Conservation (phyloP, 495 filamentous ascomycete species). For the Rhizodiscina lignyota region DNA sequence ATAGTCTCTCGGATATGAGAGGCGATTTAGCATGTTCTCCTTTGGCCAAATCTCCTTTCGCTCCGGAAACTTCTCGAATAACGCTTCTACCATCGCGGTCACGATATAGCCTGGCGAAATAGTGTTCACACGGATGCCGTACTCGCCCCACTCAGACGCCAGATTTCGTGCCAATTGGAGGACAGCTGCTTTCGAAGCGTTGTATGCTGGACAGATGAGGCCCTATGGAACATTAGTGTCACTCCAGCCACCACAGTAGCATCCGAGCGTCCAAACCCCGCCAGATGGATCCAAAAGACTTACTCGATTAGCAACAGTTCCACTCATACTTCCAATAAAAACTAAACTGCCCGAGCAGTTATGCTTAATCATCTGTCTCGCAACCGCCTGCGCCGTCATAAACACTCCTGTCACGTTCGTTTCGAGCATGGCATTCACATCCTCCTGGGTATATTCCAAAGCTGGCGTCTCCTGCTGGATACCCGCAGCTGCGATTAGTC, state of each 20-base stretch:
- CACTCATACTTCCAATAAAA: conserved; percentile 61
- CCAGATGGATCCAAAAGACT: conserved; percentile 8
- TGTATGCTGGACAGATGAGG: conserved; percentile 66
- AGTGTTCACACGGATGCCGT: conserved; percentile 88
- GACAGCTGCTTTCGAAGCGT: conserved; percentile 78
- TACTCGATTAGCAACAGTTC: conserved; percentile 48
- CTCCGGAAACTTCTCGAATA: conserved; percentile 64
- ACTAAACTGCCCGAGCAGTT: conserved; percentile 54
- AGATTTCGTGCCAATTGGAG: conserved; percentile 72
- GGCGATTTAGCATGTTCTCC: conserved; percentile 74
- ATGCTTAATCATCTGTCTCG: conserved; percentile 61
- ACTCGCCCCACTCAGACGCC: conserved; percentile 71
- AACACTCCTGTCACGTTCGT: conserved; percentile 67
- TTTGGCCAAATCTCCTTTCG: conserved; percentile 55
- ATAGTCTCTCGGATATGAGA: conserved; percentile 71
- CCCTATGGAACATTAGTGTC: conserved; percentile 26
- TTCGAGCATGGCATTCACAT: conserved; percentile 54
- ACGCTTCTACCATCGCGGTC: conserved; percentile 72
- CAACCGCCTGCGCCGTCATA: conserved; percentile 54
- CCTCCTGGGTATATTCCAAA: conserved; percentile 41
- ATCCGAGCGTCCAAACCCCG: not conserved
- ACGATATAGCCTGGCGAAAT: conserved; percentile 91
- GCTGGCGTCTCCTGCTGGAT: conserved; percentile 9
- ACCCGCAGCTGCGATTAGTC: conserved; percentile 44
- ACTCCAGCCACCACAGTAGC: not conserved